These are phyloP conservation scores for Pseudopithomyces chartarum DNA, from an alignment of 2,329 filamentous ascomycete species.

Conservation along the genomic window DNA sequence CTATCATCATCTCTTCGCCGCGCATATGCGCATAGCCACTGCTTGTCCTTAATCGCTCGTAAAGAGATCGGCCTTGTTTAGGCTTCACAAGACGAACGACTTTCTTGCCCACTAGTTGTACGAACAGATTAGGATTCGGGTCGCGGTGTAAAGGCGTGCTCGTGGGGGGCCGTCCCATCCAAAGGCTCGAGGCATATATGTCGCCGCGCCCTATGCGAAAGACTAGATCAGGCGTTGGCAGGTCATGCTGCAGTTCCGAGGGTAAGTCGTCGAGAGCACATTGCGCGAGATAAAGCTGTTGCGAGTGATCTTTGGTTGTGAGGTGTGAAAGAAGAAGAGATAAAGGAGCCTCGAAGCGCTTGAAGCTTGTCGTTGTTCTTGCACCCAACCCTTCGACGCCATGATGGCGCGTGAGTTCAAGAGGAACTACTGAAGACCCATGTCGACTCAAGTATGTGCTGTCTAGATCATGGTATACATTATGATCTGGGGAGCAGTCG, in stretches of 20 bases:
- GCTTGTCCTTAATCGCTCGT: constrained; percentile 52
- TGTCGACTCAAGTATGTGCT: constrained; percentile 44
- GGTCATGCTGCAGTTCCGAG: constrained; percentile 61
- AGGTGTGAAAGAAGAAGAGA: constrained; percentile 66
- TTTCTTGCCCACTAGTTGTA: constrained; percentile 79
- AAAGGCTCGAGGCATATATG: constrained; percentile 84
- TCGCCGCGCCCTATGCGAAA: constrained; percentile 72
- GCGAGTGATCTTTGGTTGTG: constrained; percentile 37
- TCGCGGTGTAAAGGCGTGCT: constrained; percentile 91
- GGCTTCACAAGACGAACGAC: constrained; percentile 73
- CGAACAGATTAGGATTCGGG: constrained; percentile 91
- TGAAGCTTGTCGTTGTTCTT: constrained; percentile 51
- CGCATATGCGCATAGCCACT: constrained; percentile 61
- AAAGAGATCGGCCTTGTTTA: constrained; percentile 65
- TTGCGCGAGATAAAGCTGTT: constrained; percentile 83
- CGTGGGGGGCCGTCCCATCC: constrained; percentile 85
- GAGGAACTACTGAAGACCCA: constrained; percentile 58
- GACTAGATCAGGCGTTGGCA: constrained; percentile 72
- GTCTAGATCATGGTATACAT: constrained; percentile 22
- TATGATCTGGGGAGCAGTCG: not conserved
- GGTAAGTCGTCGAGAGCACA: constrained; percentile 74
- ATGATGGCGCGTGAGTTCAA: constrained; percentile 59
- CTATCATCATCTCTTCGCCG: constrained; percentile 90
- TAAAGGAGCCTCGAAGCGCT: constrained; percentile 65
- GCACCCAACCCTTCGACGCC: not conserved